Evolutionary conservation across 164 flowering plant species (phyloP).

Genomic region (Aristolochia fimbriata): DNA sequence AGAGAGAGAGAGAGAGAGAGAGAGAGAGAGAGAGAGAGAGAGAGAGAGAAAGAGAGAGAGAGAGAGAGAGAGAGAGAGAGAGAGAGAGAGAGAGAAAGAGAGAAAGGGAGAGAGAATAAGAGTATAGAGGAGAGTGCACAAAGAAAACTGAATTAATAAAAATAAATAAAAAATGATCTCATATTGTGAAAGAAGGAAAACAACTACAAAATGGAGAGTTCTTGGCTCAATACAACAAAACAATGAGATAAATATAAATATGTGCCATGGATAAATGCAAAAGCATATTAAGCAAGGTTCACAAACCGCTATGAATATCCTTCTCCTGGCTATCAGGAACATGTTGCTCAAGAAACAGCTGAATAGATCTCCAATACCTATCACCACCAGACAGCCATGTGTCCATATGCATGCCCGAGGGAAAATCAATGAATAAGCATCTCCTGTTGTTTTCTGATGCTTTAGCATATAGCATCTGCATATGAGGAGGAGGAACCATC

Average conservation of each 20-base stretch:
- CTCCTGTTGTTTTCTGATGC: conserved; percentile 60
- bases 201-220: too few species aligned
- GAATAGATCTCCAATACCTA: conserved; percentile 75
- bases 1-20: too few species aligned
- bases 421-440: conserved; percentile 74
- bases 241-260: neutral
- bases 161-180: too few species aligned
- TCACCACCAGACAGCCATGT: conserved; percentile 97
- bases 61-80: too few species aligned
- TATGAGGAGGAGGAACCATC: conserved; percentile 95
- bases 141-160: too few species aligned
- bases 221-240: too few species aligned
- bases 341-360: conserved; percentile 50
- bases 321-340: conserved; percentile 34
- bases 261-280: neutral
- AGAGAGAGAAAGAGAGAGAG: too few species aligned
- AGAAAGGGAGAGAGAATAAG: too few species aligned
- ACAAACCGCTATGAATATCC: conserved; percentile 12
- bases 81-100: too few species aligned
- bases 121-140: too few species aligned
- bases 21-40: too few species aligned
- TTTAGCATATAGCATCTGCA: conserved; percentile 83
- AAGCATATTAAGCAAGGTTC: neutral
- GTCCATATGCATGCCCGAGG: conserved; percentile 98
- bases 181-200: too few species aligned